Base-by-base conservation (phyloP, 805 yeast genomes). In the Cyberlindnera mississippiensis region DNA sequence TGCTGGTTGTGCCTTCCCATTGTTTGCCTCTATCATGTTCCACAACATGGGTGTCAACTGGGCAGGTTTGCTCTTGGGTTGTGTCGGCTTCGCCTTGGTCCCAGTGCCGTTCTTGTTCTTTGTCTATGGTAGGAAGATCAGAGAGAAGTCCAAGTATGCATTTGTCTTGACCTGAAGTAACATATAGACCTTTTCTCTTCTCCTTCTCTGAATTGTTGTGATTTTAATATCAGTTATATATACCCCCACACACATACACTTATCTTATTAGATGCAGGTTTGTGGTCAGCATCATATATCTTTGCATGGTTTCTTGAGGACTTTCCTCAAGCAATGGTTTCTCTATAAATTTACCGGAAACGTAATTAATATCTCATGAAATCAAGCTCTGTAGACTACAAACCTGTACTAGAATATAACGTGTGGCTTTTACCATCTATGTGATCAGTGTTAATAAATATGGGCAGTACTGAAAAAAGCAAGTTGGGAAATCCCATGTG, bases 61-160 rank as follows among this genome's bases (percentile, higher is more conserved):
- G 90, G 91, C 93, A 1, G 89, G 90, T 44, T 66, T 85, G 22
- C 58, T 85, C 19, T 57, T 86, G 31, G 89, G 89, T 13, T 68
- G 80, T 40, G 67, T 85, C 40, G 79, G 82, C 0, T 63, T 68
- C 3, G 68, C 64, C 2, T 56, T 86, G 64, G 62, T 75, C 20
- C 84, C 88, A 0, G 85, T 85, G 40, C 95, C 95, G 10, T 56
- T 85, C 42, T 56, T 80, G 37, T 83, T 85, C 57, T 68, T 69
- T 61, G 71, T 61, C 41, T 85, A 63, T 57, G 90, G 90, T 50
- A 68, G 69, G 49, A 37, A 45, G 31, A 66, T 83, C 35, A 75
- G 90, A 67, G 56, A 63, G 34, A 73, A 59, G 51, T 79, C 87
- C 35, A 77, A 76, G 55, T 82, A 63, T 53, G 85, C 86, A 2